Conservation (phyloP, 768 basidiomycete genomes). For the Macrolepiota dolichaula region DNA sequence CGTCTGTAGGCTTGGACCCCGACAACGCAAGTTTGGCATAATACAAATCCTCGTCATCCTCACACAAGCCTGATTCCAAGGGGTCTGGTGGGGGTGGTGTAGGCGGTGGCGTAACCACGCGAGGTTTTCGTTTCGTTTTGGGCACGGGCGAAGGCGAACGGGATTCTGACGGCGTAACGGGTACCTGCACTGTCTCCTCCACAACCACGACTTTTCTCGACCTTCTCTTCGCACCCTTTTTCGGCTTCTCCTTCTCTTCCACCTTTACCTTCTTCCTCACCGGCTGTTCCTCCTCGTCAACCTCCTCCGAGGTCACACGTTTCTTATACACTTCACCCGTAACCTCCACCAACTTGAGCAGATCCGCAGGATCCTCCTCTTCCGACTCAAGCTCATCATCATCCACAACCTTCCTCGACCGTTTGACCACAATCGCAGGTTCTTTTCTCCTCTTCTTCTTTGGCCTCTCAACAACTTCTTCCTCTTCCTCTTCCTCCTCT, state of each 20-base stretch:
- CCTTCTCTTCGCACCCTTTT: conserved; percentile 39
- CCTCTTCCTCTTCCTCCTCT: conserved; percentile 23
- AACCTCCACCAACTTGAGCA: conserved; percentile 21
- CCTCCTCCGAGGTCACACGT: conserved; percentile 40
- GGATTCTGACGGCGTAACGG: conserved; percentile 40
- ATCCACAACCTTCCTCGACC: conserved; percentile 32
- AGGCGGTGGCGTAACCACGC: conserved; percentile 33
- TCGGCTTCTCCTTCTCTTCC: conserved; percentile 24
- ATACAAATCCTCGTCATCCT: conserved; percentile 90
- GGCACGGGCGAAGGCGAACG: conserved; percentile 45
- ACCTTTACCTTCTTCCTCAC: conserved; percentile 43
- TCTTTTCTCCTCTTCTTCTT: conserved; percentile 62
- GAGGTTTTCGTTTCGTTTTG: conserved; percentile 28
- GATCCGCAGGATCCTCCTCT: conserved; percentile 44
- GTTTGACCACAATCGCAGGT: conserved; percentile 23
- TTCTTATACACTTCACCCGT: conserved; percentile 35
- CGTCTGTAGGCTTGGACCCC: conserved; percentile 26
- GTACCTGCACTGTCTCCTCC: conserved; percentile 25
- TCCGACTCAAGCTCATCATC: conserved; percentile 58
- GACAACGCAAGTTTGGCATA: conserved; percentile 64
- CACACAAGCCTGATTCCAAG: conserved; percentile 54
- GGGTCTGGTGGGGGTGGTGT: conserved; percentile 54
- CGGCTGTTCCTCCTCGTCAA: conserved; percentile 32
- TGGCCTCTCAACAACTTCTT: conserved; percentile 38
- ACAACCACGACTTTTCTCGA: conserved; percentile 14